Percentiles rank a stretch among this genome's conserved stretches.
These are phyloP conservation scores for Colletotrichum orchidophilum DNA, from an alignment of 2,329 filamentous ascomycete species.

Conservation along the genomic window DNA sequence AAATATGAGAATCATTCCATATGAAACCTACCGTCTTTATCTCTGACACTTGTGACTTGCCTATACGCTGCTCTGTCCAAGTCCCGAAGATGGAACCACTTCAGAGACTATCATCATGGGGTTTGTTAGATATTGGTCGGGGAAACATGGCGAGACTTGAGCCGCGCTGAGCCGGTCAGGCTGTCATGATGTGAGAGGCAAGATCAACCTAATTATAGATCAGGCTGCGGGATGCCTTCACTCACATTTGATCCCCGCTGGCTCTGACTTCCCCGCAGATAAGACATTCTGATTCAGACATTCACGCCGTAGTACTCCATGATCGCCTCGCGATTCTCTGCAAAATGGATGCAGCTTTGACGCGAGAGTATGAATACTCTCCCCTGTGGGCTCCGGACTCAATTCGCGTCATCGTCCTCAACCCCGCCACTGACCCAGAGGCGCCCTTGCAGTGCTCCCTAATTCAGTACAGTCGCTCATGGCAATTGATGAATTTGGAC, in stretches of 20 bases:
- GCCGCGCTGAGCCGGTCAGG: too few relatives aligned
- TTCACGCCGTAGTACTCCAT: neutral
- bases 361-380: neutral
- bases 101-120: too few relatives aligned
- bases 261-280: neutral
- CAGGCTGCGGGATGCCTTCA: neutral
- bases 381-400: neutral
- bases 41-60: neutral
- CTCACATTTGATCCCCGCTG: neutral
- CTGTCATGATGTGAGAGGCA: too few relatives aligned
- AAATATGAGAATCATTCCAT: slow-evolving; percentile 22
- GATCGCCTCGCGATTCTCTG: neutral
- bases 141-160: too few relatives aligned
- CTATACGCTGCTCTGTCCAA: too few relatives aligned
- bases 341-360: neutral
- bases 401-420: neutral
- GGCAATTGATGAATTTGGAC: neutral
- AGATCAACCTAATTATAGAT: neutral
- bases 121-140: too few relatives aligned
- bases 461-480: neutral
- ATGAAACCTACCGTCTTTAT: neutral
- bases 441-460: neutral
- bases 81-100: too few relatives aligned
- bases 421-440: neutral
- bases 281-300: neutral